These are phyloP conservation scores for Erodium trifolium DNA, from an alignment of 441 rosid genomes.

Conservation along the genomic window DNA sequence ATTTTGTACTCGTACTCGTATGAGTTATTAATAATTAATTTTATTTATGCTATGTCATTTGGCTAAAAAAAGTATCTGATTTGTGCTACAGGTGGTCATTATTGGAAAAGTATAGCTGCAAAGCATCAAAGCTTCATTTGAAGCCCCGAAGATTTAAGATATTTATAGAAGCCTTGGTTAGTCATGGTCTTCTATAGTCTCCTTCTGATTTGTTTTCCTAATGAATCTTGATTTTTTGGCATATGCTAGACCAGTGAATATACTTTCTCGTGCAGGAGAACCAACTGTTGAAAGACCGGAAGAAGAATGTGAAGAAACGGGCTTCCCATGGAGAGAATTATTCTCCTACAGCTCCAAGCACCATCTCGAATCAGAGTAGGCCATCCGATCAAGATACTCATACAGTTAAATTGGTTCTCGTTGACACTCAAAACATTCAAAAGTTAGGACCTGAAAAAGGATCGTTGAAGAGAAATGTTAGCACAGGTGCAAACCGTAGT, in stretches of 20 bases:
- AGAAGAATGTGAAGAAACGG: constrained; percentile 66
- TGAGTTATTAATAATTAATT: too few species aligned
- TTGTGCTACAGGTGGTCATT: constrained; percentile 82
- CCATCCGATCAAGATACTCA: constrained; percentile 54
- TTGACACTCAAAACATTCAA: constrained; percentile 72
- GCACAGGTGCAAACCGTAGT: constrained; percentile 43
- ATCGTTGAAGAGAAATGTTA: constrained; percentile 53
- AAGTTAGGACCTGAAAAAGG: constrained; percentile 68
- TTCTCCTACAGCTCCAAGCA: constrained; percentile 46
- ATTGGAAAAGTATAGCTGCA: constrained; percentile 93
- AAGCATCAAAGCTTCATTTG: constrained; percentile 96
- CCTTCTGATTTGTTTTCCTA: constrained; percentile 12
- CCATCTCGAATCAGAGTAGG: constrained; percentile 49
- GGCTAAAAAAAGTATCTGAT: background rate
- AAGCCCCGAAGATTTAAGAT: constrained; percentile 93
- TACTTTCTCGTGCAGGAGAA: constrained; percentile 57
- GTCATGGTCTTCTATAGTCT: constrained; percentile 27
- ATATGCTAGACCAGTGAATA: constrained; percentile 24
- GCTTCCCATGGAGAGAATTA: constrained; percentile 62
- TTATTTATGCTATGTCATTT: background rate
- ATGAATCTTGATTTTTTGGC: constrained; percentile 17
- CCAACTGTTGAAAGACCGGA: constrained; percentile 91
- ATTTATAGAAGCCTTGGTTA: constrained; percentile 91
- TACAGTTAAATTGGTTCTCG: constrained; percentile 59
- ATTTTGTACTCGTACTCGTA: too few species aligned